phyloP scores from a whole-genome alignment of 768 basidiomycete species.

The Paxillus involutus region DNA sequence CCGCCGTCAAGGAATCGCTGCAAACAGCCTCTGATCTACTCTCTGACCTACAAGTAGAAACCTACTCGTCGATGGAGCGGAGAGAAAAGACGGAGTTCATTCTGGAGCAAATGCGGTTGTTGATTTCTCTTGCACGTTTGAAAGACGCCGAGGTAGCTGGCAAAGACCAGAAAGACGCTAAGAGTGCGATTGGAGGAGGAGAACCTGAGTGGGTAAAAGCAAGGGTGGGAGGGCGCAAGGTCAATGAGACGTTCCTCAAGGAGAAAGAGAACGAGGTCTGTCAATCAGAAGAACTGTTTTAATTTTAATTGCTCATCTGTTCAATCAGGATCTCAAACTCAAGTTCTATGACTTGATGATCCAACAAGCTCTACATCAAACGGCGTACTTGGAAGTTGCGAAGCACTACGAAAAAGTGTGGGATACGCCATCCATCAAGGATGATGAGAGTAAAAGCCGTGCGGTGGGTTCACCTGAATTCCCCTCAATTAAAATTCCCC shows the following conservation, averaged over 20 bases:
- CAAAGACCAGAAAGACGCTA: conserved; percentile 50
- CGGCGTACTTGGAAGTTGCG: conserved; percentile 87
- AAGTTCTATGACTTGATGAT: conserved; percentile 98
- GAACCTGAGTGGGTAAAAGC: conserved; percentile 94
- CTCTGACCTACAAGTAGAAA: conserved; percentile 96
- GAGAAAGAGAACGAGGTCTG: conserved; percentile 84
- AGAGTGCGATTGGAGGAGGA: conserved; percentile 64
- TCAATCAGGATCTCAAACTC: conserved; percentile 85
- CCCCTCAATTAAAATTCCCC: not conserved
- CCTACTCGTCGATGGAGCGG: conserved; percentile 98
- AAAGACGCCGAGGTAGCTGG: conserved; percentile 68
- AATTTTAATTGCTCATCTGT: not conserved
- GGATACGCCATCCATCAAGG: conserved; percentile 94
- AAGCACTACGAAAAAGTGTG: conserved; percentile 96
- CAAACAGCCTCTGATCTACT: conserved; percentile 89
- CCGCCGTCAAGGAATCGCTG: conserved; percentile 59
- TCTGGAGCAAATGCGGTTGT: conserved; percentile 93
- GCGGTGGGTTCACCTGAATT: conserved; percentile 43
- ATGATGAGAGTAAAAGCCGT: conserved; percentile 72
- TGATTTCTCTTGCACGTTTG: conserved; percentile 71
- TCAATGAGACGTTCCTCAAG: conserved; percentile 91
- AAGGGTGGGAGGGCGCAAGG: conserved; percentile 86
- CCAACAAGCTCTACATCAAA: conserved; percentile 83
- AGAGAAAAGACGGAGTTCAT: conserved; percentile 98
- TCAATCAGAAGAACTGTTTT: not conserved